Conservation (phyloP, 148 eudicot species). For the Silene uniflora region DNA sequence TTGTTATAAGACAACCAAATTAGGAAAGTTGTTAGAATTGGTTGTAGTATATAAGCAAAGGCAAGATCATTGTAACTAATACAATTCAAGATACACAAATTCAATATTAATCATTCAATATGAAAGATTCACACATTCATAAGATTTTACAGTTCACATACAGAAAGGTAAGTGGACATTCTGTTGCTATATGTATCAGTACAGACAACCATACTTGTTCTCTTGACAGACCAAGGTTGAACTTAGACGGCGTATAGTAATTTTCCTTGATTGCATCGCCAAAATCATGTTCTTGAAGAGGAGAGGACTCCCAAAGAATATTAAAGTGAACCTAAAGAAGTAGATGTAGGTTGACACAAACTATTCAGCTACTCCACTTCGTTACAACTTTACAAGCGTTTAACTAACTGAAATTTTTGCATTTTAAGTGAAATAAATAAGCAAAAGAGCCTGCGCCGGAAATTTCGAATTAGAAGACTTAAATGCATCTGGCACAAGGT, state of each 20-base stretch:
- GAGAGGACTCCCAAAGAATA: constrained; percentile 38
- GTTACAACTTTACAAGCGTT: neutral
- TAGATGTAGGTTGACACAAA: constrained; percentile 1
- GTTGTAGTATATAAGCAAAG: too few relatives aligned
- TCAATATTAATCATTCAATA: too few relatives aligned
- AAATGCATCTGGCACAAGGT: constrained; percentile 46
- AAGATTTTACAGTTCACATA: too few relatives aligned
- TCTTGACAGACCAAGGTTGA: constrained; percentile 42
- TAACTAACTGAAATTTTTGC: neutral
- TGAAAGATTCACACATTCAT: too few relatives aligned
- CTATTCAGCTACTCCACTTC: neutral
- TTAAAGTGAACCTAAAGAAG: constrained; percentile 36
- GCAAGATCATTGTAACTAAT: too few relatives aligned
- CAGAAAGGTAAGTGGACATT: too few relatives aligned
- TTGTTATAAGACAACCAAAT: too few relatives aligned
- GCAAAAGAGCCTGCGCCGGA: constrained; percentile 56
- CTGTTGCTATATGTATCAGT: too few relatives aligned
- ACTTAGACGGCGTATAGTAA: constrained; percentile 32
- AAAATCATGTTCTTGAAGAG: constrained; percentile 42
- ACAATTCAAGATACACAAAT: too few relatives aligned
- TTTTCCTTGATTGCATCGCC: constrained; percentile 44
- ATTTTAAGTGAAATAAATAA: neutral
- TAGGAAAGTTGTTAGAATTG: too few relatives aligned
- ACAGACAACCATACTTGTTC: constrained; percentile 45
- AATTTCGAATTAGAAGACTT: constrained; percentile 37